These are phyloP conservation scores for Nicotiana otophora DNA, from an alignment of 257 asterid species.

Conservation along the genomic window DNA sequence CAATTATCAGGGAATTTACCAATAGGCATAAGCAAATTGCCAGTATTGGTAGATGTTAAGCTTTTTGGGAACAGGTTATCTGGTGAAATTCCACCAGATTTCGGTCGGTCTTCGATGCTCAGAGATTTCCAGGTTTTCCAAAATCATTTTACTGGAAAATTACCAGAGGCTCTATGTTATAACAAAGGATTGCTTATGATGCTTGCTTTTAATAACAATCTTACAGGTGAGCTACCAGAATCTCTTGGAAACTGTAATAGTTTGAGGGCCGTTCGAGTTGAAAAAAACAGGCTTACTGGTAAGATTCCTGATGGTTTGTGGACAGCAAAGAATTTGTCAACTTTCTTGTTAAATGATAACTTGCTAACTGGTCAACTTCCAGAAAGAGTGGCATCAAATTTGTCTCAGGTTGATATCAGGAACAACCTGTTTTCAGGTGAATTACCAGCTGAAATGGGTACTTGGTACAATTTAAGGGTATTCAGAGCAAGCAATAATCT, in stretches of 20 bases:
- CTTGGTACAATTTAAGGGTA: background rate
- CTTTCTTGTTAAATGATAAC: background rate
- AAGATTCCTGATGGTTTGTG: background rate
- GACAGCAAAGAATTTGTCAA: background rate
- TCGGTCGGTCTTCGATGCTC: background rate
- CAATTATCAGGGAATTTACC: background rate
- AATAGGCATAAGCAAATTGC: background rate
- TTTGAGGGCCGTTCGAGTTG: background rate
- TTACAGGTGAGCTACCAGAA: background rate
- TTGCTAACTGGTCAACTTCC: conserved; percentile 1
- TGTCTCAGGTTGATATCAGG: background rate
- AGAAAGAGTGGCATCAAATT: background rate
- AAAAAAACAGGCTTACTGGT: background rate
- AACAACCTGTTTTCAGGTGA: background rate
- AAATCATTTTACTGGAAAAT: background rate
- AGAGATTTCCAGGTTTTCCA: background rate
- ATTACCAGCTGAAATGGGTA: background rate
- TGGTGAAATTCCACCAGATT: background rate
- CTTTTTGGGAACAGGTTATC: background rate
- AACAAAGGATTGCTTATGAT: background rate
- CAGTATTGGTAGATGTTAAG: background rate
- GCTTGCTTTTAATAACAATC: background rate
- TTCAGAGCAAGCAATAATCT: conserved; percentile 6
- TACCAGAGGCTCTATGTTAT: background rate
- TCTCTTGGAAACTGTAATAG: background rate